phyloP scores from a whole-genome alignment of 1,284 basidiomycete genomes.

The Exsudoporus floridanus region DNA sequence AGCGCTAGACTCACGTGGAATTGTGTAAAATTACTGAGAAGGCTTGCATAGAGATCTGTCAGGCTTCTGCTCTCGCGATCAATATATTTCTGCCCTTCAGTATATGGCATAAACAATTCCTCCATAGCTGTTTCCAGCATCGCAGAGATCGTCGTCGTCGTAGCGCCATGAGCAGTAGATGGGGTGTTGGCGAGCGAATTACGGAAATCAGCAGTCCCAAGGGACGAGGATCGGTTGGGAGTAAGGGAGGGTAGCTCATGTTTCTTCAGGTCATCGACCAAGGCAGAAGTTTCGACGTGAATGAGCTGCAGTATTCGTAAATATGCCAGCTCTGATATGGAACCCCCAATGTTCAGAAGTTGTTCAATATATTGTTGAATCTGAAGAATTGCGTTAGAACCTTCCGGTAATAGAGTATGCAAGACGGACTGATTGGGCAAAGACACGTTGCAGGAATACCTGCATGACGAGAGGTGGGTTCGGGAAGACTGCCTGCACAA shows the following conservation, averaged over 20 bases:
- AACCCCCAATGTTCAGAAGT: slow-evolving; percentile 70
- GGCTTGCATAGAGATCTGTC: slow-evolving; percentile 76
- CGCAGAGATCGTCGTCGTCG: slow-evolving; percentile 60
- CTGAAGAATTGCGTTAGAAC: slow-evolving; percentile 42
- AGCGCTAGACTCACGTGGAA: slow-evolving; percentile 72
- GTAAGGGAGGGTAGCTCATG: slow-evolving; percentile 80
- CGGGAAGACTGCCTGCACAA: slow-evolving; percentile 98
- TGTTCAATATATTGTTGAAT: slow-evolving; percentile 94
- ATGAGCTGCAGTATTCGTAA: slow-evolving; percentile 89
- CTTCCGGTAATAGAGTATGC: not conserved
- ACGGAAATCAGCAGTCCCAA: slow-evolving; percentile 60
- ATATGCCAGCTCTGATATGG: slow-evolving; percentile 86
- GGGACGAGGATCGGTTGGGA: slow-evolving; percentile 51
- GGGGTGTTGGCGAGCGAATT: slow-evolving; percentile 50
- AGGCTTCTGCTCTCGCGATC: slow-evolving; percentile 91
- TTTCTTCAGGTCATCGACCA: slow-evolving; percentile 91
- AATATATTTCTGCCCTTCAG: slow-evolving; percentile 88
- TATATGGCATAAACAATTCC: slow-evolving; percentile 94
- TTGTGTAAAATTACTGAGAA: slow-evolving; percentile 77
- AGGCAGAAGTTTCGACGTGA: slow-evolving; percentile 72
- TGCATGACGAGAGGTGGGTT: slow-evolving; percentile 98
- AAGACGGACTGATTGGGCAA: slow-evolving; percentile 87
- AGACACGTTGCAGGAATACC: slow-evolving; percentile 96
- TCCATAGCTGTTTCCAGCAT: slow-evolving; percentile 97
- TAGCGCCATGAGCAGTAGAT: slow-evolving; percentile 37